phyloP scores from a whole-genome alignment of 2,329 filamentous ascomycete genomes.

The Diaporthe eres region DNA sequence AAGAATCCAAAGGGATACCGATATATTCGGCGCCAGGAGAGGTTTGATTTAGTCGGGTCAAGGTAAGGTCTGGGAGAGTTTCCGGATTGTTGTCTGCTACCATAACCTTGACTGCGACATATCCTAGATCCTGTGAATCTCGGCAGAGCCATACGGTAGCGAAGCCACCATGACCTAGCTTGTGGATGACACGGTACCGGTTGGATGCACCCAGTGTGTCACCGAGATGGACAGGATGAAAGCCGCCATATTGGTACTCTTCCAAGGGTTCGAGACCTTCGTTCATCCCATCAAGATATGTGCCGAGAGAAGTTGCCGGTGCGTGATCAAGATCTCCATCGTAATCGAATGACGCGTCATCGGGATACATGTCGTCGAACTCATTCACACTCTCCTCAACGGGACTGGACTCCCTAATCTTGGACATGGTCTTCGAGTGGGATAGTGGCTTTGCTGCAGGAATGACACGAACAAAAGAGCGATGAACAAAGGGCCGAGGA shows the following conservation, averaged over 20 bases:
- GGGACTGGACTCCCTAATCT: no score
- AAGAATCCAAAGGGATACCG: not conserved
- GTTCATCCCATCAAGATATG: not conserved
- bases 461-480: no score
- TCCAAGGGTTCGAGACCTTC: conserved; percentile 3
- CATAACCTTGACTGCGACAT: conserved; percentile 4
- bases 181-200: conserved; percentile 1
- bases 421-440: no score
- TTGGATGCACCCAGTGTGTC: not conserved
- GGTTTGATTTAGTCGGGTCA: not conserved
- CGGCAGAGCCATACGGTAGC: not conserved
- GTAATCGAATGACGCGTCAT: not conserved
- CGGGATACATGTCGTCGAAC: not conserved
- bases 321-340: not conserved
- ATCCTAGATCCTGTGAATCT: not conserved
- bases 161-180: not conserved
- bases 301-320: conserved; percentile 1
- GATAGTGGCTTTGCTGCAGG: no score
- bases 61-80: not conserved
- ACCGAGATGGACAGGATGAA: conserved; percentile 9
- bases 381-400: no score
- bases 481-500: no score
- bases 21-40: not conserved
- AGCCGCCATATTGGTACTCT: not conserved
- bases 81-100: not conserved